Conservation (phyloP, 2,329 filamentous ascomycete species). For the Penicillium sp. region DNA sequence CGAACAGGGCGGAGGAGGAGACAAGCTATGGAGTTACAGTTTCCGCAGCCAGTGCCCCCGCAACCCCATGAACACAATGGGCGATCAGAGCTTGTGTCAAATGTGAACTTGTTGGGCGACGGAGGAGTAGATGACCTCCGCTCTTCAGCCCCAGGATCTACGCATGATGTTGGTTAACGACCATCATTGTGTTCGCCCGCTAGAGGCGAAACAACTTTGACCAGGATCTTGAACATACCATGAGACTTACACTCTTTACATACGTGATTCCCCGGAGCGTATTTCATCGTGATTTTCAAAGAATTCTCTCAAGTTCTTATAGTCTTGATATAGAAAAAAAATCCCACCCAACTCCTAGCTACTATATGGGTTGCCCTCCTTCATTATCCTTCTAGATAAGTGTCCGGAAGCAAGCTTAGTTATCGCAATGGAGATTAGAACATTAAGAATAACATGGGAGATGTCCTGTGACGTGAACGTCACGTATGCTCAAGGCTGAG, state of each 20-base stretch:
- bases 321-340: too few species aligned
- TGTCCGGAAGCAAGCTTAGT: too few species aligned
- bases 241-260: neutral
- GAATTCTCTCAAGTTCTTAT: neutral
- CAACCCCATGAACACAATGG: constrained; percentile 5
- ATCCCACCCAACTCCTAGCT: too few species aligned
- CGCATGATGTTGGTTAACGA: neutral
- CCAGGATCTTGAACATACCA: neutral
- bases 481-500: too few species aligned
- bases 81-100: neutral
- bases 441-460: too few species aligned
- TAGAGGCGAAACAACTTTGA: neutral
- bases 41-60: constrained; percentile 23
- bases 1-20: constrained; percentile 24
- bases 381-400: too few species aligned
- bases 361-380: too few species aligned
- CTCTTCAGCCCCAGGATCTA: neutral
- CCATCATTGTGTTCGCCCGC: neutral
- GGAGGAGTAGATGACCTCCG: neutral
- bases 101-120: neutral
- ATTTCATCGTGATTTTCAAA: neutral
- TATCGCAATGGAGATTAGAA: too few species aligned
- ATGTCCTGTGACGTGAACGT: too few species aligned
- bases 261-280: neutral
- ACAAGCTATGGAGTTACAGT: constrained; percentile 21